Conservation (phyloP, 2,329 filamentous ascomycete genomes). For the Fusarium solani-melongenae region DNA sequence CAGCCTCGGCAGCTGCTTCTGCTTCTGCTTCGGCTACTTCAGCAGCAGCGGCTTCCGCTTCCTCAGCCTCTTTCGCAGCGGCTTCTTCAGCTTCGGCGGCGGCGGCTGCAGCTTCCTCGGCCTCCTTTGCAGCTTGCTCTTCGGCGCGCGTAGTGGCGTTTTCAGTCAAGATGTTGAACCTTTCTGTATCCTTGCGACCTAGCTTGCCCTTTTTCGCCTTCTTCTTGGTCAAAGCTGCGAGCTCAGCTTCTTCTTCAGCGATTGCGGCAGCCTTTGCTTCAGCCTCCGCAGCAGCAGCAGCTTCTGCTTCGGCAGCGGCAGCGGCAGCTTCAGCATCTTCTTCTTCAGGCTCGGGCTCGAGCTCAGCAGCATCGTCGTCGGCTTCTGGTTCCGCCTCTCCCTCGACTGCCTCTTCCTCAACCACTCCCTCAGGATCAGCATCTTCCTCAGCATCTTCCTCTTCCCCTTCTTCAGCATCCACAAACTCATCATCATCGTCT, state of each 20-base stretch:
- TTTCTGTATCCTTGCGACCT: constrained; percentile 39
- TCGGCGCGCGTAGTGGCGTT: constrained; percentile 30
- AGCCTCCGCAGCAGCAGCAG: not conserved
- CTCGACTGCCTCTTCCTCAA: not conserved
- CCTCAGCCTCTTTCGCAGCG: no score
- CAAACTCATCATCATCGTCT: constrained; percentile 1
- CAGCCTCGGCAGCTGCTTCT: not conserved
- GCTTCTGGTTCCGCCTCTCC: constrained; percentile 34
- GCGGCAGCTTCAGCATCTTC: constrained; percentile 35
- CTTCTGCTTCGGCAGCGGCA: constrained; percentile 19
- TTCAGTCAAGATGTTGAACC: constrained; percentile 24
- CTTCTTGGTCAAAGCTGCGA: constrained; percentile 51
- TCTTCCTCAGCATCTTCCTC: not conserved
- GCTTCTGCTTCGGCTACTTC: constrained; percentile 42
- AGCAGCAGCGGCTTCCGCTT: not conserved
- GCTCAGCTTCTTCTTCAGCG: constrained; percentile 50
- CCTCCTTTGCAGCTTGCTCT: constrained; percentile 30
- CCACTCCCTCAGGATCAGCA: not conserved
- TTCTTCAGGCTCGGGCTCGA: constrained; percentile 10
- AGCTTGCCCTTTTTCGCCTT: constrained; percentile 49
- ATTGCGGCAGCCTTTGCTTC: constrained; percentile 42
- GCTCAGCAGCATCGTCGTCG: constrained; percentile 35
- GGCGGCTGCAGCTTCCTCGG: constrained; percentile 39
- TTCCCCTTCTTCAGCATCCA: constrained; percentile 8
- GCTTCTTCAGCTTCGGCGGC: constrained; percentile 12